phyloP scores from a whole-genome alignment of 768 basidiomycete species.

The Cantharellus anzutake region DNA sequence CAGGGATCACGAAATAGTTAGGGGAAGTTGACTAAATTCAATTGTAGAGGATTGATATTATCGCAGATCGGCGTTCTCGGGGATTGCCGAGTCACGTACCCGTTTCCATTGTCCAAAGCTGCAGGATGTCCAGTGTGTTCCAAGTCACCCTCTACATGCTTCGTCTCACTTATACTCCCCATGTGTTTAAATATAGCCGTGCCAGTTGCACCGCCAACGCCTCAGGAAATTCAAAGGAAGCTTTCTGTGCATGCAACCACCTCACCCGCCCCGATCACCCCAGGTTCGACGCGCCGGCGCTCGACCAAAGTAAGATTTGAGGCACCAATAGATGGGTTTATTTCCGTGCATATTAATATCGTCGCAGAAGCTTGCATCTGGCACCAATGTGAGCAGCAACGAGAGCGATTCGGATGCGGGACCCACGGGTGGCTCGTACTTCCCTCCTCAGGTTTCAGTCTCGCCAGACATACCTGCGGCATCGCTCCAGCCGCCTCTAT shows the following conservation, averaged over 20 bases:
- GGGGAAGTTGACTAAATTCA: neutral
- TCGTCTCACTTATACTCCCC: no score
- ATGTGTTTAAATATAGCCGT: no score
- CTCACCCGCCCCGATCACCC: neutral
- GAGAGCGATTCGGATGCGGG: conserved; percentile 65
- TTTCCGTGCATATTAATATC: neutral
- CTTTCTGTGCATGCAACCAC: conserved; percentile 24
- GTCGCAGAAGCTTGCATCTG: conserved; percentile 16
- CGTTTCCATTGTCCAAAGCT: no score
- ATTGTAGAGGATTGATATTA: neutral
- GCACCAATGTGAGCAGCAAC: conserved; percentile 36
- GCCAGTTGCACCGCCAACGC: conserved; percentile 48
- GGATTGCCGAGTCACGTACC: neutral
- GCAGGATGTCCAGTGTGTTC: no score
- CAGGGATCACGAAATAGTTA: neutral
- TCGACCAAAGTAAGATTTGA: neutral
- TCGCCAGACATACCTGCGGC: conserved; percentile 10
- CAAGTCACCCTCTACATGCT: no score
- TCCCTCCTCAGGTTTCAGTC: conserved; percentile 19
- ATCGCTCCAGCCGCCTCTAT: conserved; percentile 34
- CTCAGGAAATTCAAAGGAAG: conserved; percentile 74
- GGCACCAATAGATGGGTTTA: neutral
- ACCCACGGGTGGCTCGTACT: conserved; percentile 15
- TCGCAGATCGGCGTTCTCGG: neutral
- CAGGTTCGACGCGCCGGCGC: neutral